Percentiles rank a stretch among this genome's conserved stretches.
Evolutionary conservation across 495 filamentous ascomycete species (phyloP).

Genomic region (Rusavskia elegans): DNA sequence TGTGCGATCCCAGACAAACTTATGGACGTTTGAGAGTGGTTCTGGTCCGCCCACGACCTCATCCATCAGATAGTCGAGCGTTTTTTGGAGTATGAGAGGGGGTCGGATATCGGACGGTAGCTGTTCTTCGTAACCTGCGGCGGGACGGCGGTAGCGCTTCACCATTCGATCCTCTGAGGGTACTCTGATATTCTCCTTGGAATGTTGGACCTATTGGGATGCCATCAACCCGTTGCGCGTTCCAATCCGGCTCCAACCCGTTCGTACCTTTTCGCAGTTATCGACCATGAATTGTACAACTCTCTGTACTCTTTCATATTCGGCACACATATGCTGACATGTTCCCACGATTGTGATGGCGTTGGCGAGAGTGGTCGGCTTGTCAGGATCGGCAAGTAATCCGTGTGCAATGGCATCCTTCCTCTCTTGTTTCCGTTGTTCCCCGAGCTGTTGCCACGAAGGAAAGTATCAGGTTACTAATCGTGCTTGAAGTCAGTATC

Average conservation of each 20-base stretch:
- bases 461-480: slow-evolving; percentile 16
- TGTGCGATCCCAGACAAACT: slow-evolving; percentile 89
- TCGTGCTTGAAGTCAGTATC: slow-evolving; percentile 8
- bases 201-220: slow-evolving; percentile 12
- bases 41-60: slow-evolving; percentile 50
- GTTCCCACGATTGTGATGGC: slow-evolving; percentile 80
- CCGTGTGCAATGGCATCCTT: slow-evolving; percentile 53
- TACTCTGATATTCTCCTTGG: slow-evolving; percentile 18
- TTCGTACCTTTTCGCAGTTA: slow-evolving; percentile 39
- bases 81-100: slow-evolving; percentile 52
- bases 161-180: slow-evolving; percentile 47
- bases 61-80: slow-evolving; percentile 70
- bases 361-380: slow-evolving; percentile 60
- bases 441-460: slow-evolving; percentile 32
- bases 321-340: slow-evolving; percentile 87
- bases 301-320: slow-evolving; percentile 68
- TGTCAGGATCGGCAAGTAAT: slow-evolving; percentile 78
- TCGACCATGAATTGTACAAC: slow-evolving; percentile 55
- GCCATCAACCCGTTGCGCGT: slow-evolving; percentile 4
- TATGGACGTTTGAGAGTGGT: slow-evolving; percentile 53
- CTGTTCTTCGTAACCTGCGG: slow-evolving; percentile 81
- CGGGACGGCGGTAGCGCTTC: slow-evolving; percentile 79
- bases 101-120: slow-evolving; percentile 86
- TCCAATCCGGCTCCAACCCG: slow-evolving; percentile 1
- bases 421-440: slow-evolving; percentile 52